Evolutionary conservation across 805 yeast species (phyloP).

Genomic region (Candida saitoana): DNA sequence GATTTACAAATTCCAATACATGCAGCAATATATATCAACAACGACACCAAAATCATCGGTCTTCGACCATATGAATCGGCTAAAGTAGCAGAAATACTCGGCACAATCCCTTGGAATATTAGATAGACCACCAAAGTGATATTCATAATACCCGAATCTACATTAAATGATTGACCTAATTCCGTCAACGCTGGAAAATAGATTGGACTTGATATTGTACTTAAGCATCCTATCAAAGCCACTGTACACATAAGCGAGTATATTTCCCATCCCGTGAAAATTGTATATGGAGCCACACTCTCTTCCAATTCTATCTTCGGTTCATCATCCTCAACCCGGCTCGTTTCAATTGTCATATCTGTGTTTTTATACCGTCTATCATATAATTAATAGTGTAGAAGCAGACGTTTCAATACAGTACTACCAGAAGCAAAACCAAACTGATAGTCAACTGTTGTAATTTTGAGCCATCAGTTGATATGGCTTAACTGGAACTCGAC

Average conservation of each 20-base stretch:
- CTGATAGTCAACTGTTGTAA: no score
- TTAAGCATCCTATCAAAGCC: slow-evolving; percentile 56
- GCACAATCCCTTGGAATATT: slow-evolving; percentile 72
- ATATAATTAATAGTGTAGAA: no score
- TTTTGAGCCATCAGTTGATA: not conserved
- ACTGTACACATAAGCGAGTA: slow-evolving; percentile 33
- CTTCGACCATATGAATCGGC: slow-evolving; percentile 74
- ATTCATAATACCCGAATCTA: slow-evolving; percentile 57
- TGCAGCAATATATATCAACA: slow-evolving; percentile 53
- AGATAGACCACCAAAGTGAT: slow-evolving; percentile 74
- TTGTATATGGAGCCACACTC: slow-evolving; percentile 39
- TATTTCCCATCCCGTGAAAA: slow-evolving; percentile 42
- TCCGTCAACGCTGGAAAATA: slow-evolving; percentile 73
- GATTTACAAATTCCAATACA: slow-evolving; percentile 64
- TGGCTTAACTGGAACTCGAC: not conserved
- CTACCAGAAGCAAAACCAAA: no score
- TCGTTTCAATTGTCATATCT: no score
- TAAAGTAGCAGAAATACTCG: slow-evolving; percentile 61
- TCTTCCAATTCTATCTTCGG: not conserved
- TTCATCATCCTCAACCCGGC: not conserved
- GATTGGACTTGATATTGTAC: slow-evolving; percentile 70
- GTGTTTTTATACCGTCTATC: no score
- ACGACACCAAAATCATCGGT: slow-evolving; percentile 55
- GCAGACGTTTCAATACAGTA: no score
- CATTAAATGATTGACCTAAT: slow-evolving; percentile 50